Conservation (phyloP, 192 early-diverging fungal genomes). For the Podila minutissima region DNA sequence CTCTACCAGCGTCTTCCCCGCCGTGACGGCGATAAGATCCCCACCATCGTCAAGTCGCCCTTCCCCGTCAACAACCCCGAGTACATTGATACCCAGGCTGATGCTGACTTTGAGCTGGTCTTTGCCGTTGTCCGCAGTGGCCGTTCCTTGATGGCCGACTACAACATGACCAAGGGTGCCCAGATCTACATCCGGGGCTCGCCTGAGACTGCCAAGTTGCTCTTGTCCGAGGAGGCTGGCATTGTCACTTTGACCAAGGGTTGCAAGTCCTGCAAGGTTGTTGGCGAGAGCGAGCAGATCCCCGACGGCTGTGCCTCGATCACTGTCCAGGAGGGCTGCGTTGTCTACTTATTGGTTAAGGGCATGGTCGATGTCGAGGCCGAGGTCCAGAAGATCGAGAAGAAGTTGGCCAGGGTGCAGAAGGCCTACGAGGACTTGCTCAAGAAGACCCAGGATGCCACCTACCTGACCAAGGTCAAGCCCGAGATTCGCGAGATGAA, state of each 20-base stretch:
- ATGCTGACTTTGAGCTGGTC: slow-evolving; percentile 81
- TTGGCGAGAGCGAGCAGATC: slow-evolving; percentile 59
- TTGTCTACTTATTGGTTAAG: slow-evolving; percentile 82
- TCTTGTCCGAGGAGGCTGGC: slow-evolving; percentile 66
- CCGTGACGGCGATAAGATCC: slow-evolving; percentile 70
- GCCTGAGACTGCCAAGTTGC: slow-evolving; percentile 54
- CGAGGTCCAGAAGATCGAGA: slow-evolving; percentile 84
- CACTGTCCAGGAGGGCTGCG: slow-evolving; percentile 75
- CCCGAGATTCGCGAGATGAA: slow-evolving; percentile 77
- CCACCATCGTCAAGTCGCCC: slow-evolving; percentile 75
- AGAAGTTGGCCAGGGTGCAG: slow-evolving; percentile 74
- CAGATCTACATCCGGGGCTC: slow-evolving; percentile 51
- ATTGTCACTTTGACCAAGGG: slow-evolving; percentile 82
- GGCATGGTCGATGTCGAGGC: slow-evolving; percentile 80
- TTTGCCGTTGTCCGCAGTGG: slow-evolving; percentile 79
- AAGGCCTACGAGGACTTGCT: slow-evolving; percentile 66
- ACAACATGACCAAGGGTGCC: slow-evolving; percentile 78
- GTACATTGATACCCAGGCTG: slow-evolving; percentile 73
- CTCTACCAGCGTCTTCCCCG: slow-evolving; percentile 95
- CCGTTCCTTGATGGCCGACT: slow-evolving; percentile 81
- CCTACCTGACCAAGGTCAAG: slow-evolving; percentile 78
- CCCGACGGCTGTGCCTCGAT: slow-evolving; percentile 86
- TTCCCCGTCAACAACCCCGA: slow-evolving; percentile 48
- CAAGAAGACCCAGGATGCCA: slow-evolving; percentile 72
- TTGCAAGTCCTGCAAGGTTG: slow-evolving; percentile 70